Evolutionary conservation across 2,329 filamentous ascomycete species (phyloP), one percentile per base, ranked within the genome.

Genomic region (Dactylellina parvicollis): DNA sequence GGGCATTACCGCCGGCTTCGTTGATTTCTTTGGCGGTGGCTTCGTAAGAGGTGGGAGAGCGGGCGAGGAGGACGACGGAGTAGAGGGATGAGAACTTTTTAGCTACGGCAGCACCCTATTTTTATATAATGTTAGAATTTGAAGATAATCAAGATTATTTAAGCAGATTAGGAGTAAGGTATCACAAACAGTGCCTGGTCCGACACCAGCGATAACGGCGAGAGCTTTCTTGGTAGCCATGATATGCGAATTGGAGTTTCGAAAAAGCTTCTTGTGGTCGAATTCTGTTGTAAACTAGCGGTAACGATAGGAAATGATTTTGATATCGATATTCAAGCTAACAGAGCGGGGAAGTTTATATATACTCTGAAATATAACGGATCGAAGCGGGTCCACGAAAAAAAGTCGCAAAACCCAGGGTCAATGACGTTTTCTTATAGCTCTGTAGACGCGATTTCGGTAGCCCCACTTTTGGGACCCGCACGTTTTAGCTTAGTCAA

Each of bases 21-120:
- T 88, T 88, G 81, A 95, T 92, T 76, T 92, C 89, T 1, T 85
- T 79, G 4, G 90, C 88, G 1, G 92, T 84, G n/a, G 83, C 81
- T 64, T 86, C 83, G 81, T 88, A 92, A 80, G 85, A 90, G 42
- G 86, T 84, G 0, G 88, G 84, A 14, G 83, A 87, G 54, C 91
- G 88, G 10, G 91, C 87, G n/a, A 94, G 85, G 0, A 94, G 83
- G 1, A 91, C 89, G 0, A 94, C 89, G 0, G 90, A 87, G 78
- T 94, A 95, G 7, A 85, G 78, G 74, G 87, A 81, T 38, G 87
- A 84, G 79, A 90, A 90, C 67, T 84, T 84, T 60, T 85, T 81
- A 18, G 88, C 88, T 4, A 82, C 79, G 1, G 85, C 81, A 40
- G 82, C 79, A 75, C 84, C 84, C 67, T 72, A 47, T 24, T 22